These are phyloP conservation scores for Chaetothyriales sp. DNA, from an alignment of 2,329 filamentous ascomycete genomes.

Conservation along the genomic window DNA sequence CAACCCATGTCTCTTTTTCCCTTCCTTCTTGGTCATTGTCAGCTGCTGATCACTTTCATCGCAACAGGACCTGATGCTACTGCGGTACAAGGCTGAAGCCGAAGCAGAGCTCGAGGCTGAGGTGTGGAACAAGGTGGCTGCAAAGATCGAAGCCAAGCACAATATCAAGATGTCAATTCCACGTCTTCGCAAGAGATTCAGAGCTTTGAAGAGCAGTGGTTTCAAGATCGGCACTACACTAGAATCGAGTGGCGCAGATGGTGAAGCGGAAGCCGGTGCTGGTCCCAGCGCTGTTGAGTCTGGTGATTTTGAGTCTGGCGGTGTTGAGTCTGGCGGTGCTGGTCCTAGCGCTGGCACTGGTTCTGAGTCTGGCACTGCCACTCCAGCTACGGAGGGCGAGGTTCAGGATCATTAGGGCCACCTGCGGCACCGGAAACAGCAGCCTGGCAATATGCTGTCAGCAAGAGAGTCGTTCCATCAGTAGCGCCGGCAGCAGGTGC, in stretches of 20 bases:
- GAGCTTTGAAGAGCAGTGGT: not conserved
- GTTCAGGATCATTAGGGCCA: too few relatives aligned
- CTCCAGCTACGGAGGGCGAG: too few relatives aligned
- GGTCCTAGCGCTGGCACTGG: too few relatives aligned
- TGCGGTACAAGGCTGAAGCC: not conserved
- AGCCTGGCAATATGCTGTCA: too few relatives aligned
- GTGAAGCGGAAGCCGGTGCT: not conserved
- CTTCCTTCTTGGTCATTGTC: not conserved
- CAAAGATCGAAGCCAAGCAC: not conserved
- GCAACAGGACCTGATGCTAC: not conserved
- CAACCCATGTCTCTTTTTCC: not conserved
- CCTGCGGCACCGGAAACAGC: too few relatives aligned
- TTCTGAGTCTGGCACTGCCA: too few relatives aligned
- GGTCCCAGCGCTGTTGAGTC: too few relatives aligned
- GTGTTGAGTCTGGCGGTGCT: too few relatives aligned
- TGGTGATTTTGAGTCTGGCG: too few relatives aligned
- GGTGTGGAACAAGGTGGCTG: not conserved
- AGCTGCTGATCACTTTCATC: not conserved
- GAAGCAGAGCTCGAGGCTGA: not conserved
- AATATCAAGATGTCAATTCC: not conserved
- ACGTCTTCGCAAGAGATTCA: not conserved
- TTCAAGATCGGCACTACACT: not conserved
- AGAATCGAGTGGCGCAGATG: not conserved
- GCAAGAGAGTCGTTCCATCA: too few relatives aligned
- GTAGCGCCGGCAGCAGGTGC: too few relatives aligned